These are phyloP conservation scores for Agapanthus africanus DNA, from an alignment of 106 monocot genomes.

Conservation along the genomic window DNA sequence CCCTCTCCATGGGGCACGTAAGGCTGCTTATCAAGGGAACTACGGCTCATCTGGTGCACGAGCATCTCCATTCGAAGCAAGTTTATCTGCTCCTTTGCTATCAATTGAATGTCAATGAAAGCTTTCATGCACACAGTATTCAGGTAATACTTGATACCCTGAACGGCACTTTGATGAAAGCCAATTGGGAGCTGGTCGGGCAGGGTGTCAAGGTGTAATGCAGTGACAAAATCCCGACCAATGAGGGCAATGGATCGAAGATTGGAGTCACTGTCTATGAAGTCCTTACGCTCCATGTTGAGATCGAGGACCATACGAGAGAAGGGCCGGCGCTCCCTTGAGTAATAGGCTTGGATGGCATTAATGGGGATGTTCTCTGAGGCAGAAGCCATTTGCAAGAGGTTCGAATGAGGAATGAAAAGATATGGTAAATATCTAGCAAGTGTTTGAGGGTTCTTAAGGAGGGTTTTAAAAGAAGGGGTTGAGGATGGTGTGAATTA, in stretches of 20 bases:
- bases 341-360: slow-evolving; percentile 23
- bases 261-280: slow-evolving; percentile 14
- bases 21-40: background rate
- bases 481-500: background rate
- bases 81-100: slow-evolving; percentile 1
- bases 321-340: slow-evolving; percentile 31
- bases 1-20: slow-evolving; percentile 17
- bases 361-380: slow-evolving; percentile 8
- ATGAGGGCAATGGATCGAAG: slow-evolving; percentile 9
- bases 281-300: slow-evolving; percentile 13
- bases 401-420: background rate
- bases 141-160: slow-evolving; percentile 32
- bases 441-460: too few species aligned
- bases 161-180: slow-evolving; percentile 1
- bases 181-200: background rate
- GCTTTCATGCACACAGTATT: slow-evolving; percentile 16
- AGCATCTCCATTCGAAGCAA: background rate
- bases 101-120: slow-evolving; percentile 9
- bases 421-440: background rate
- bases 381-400: background rate
- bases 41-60: slow-evolving; percentile 3
- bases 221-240: slow-evolving; percentile 21
- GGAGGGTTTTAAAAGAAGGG: too few species aligned
- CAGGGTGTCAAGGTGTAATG: slow-evolving; percentile 8
- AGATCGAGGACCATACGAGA: slow-evolving; percentile 32